Base-by-base conservation (phyloP, 2,329 filamentous ascomycete species). In the Coniochaeta sp. region DNA sequence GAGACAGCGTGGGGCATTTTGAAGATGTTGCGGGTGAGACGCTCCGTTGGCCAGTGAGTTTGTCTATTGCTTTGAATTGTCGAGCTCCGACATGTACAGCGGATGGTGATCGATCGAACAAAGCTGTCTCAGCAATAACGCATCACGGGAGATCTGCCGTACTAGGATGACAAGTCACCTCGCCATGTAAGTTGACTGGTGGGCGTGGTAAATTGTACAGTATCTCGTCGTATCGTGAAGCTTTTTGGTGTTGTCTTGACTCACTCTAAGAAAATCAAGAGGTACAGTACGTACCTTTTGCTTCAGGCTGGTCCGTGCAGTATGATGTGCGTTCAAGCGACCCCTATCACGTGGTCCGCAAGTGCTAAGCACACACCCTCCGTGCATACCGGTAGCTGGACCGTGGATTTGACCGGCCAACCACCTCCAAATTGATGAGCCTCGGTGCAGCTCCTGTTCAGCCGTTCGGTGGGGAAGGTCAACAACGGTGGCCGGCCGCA, bases 1-100 rank as follows among this genome's bases (percentile, higher is more conserved):
- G 86, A 81, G 58, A 85, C 83, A 62, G 89, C 89, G 79, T 92
- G 89, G 69, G 89, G 89, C 89, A 93, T 92, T 58, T 57, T 44
- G 26, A 57, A 44, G 50, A 4, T 57, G 47, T 32, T 44, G 38
- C n/a, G 42, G 38, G 10, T 57, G 52, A 28, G 28, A 42, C 24
- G 30, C 24, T 19, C 55, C 5, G 24, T 57, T 57, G 9, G 24
- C 26, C 19, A n/a, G 4, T 28, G 55, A 30, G 26, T 24, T 28
- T 17, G 24, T 52, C 12, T 12, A 30, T 28, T 24, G 42, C 12
- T 47, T 26, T 47, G 3, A 12, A 36, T 36, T 36, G 34, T 36
- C 34, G 38, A 40, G 32, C 38, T 40, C 16, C 38, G 17, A 40
- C 2, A 40, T 16, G 44, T 2, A 8, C 38, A 12, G 30, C 3